These are phyloP conservation scores for Viridothelium virens DNA, from an alignment of 495 filamentous ascomycete species.

Conservation along the genomic window DNA sequence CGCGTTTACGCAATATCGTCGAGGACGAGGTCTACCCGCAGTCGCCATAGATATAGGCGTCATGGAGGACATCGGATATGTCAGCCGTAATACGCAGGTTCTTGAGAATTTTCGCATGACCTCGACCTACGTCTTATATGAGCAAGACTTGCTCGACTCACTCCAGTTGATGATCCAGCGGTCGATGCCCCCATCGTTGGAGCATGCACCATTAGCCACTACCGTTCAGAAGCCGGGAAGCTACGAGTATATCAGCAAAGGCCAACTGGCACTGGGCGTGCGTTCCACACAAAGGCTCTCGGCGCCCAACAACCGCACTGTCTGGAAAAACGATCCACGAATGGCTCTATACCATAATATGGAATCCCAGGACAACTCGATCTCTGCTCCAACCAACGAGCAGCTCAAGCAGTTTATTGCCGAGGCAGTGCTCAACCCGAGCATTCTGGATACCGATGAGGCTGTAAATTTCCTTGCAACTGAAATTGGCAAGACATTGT, in stretches of 20 bases:
- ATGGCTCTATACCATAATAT: conserved; percentile 3
- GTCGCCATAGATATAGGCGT: conserved; percentile 14
- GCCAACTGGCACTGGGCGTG: background rate
- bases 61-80: conserved; percentile 17
- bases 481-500: background rate
- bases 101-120: conserved; percentile 2
- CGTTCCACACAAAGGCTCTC: background rate
- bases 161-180: background rate
- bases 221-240: background rate
- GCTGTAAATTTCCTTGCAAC: background rate
- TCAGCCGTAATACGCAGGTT: background rate
- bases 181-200: background rate
- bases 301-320: background rate
- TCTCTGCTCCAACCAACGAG: background rate
- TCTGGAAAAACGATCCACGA: background rate
- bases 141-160: conserved; percentile 3
- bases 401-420: conserved; percentile 9
- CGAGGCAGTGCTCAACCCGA: background rate
- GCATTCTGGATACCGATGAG: background rate
- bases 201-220: background rate
- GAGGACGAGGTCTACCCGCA: conserved; percentile 13
- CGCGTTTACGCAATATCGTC: conserved; percentile 17
- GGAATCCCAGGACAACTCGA: background rate
- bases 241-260: background rate
- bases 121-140: conserved; percentile 3